A percentile compares a stretch with the other conserved stretches of the same genome.
These are phyloP conservation scores for Skeletonema grethae DNA, from an alignment of 108 stramenopile genomes.

Conservation along the genomic window DNA sequence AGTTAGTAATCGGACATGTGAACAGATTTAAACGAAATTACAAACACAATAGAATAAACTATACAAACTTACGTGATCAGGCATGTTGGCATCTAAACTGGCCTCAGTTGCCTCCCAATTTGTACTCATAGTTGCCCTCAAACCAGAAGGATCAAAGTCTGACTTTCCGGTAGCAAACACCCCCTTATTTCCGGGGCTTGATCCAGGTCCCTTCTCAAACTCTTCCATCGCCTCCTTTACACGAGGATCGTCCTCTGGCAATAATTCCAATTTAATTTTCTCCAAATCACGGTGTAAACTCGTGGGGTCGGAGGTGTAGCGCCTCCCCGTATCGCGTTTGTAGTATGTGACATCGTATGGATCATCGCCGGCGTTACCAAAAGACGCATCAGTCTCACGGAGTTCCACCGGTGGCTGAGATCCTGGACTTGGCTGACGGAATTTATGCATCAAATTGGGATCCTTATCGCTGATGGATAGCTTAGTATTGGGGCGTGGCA, in stretches of 20 bases:
- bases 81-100: conserved; percentile 81
- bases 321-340: conserved; percentile 79
- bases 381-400: conserved; percentile 40
- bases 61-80: conserved; percentile 67
- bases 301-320: conserved; percentile 63
- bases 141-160: conserved; percentile 77
- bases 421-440: conserved; percentile 87
- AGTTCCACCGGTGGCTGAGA: conserved; percentile 64
- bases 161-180: conserved; percentile 84
- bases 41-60: background rate
- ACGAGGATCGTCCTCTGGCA: conserved; percentile 65
- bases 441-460: conserved; percentile 48
- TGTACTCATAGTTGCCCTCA: conserved; percentile 84
- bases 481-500: conserved; percentile 57
- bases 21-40: background rate
- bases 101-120: conserved; percentile 65
- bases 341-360: conserved; percentile 87
- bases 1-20: background rate
- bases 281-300: conserved; percentile 62
- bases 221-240: conserved; percentile 69
- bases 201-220: conserved; percentile 64
- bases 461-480: conserved; percentile 60
- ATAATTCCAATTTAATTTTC: conserved; percentile 64
- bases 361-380: conserved; percentile 66
- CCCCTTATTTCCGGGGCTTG: conserved; percentile 80